These are phyloP conservation scores for Penicillium griseofulvum DNA, from an alignment of 2,329 filamentous ascomycete genomes.

Conservation along the genomic window DNA sequence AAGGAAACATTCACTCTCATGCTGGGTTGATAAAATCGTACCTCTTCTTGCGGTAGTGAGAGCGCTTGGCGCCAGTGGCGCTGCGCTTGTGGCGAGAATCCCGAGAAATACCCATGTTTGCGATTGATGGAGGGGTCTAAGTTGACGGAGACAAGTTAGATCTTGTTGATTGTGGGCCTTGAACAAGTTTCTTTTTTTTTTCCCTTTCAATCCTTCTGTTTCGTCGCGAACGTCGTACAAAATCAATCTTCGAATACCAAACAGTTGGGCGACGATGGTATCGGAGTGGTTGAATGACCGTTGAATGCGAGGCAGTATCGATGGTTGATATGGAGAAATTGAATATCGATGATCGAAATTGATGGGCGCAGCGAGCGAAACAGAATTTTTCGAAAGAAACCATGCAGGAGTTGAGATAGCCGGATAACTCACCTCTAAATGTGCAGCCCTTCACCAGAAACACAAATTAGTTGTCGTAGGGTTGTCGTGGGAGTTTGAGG, in stretches of 20 bases:
- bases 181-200: constrained; percentile 1
- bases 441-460: constrained; percentile 47
- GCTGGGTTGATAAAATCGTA: constrained; percentile 47
- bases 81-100: constrained; percentile 99
- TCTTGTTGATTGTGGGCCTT: constrained; percentile 11
- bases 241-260: constrained; percentile 2
- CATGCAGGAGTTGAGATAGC: constrained; percentile 18
- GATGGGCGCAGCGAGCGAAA: constrained; percentile 25
- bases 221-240: constrained; percentile 14
- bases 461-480: constrained; percentile 42
- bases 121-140: constrained; percentile 59
- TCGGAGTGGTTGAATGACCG: not conserved
- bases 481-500: constrained; percentile 41
- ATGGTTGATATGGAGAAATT: constrained; percentile 10
- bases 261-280: constrained; percentile 8
- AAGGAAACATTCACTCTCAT: constrained; percentile 46
- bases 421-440: constrained; percentile 43
- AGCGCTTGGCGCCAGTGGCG: constrained; percentile 96
- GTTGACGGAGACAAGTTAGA: constrained; percentile 12
- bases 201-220: constrained; percentile 18
- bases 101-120: constrained; percentile 99
- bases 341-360: constrained; percentile 13
- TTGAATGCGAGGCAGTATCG: not conserved
- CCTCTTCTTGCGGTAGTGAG: constrained; percentile 73
- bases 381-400: constrained; percentile 23